A percentile compares a stretch with the other conserved stretches of the same genome.
phyloP scores from a whole-genome alignment of 495 filamentous ascomycete genomes.

The Letharia lupina region DNA sequence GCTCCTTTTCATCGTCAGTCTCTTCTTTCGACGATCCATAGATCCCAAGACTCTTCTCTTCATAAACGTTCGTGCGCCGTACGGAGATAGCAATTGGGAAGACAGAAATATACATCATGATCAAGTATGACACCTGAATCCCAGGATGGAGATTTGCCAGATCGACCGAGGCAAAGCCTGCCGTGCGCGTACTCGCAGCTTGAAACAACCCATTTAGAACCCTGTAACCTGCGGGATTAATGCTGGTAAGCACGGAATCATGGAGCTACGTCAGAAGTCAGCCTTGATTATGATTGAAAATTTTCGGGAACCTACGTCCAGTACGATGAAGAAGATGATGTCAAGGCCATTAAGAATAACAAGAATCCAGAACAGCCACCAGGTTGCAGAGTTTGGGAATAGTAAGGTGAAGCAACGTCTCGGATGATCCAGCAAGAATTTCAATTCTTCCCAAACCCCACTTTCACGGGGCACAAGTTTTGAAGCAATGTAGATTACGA shows the following conservation, averaged over 20 bases:
- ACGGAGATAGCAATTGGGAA: slow-evolving; percentile 93
- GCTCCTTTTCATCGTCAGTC: slow-evolving; percentile 47
- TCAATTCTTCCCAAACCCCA: slow-evolving; percentile 75
- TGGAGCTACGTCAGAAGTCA: slow-evolving; percentile 46
- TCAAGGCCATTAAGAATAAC: slow-evolving; percentile 73
- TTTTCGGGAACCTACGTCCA: slow-evolving; percentile 56
- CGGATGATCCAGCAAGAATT: slow-evolving; percentile 87
- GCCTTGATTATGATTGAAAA: not conserved
- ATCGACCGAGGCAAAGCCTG: slow-evolving; percentile 75
- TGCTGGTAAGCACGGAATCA: slow-evolving; percentile 51
- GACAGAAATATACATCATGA: slow-evolving; percentile 99
- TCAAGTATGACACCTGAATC: slow-evolving; percentile 86
- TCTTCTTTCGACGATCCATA: slow-evolving; percentile 47
- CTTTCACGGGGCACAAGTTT: slow-evolving; percentile 49
- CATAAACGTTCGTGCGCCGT: slow-evolving; percentile 91
- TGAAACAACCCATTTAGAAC: slow-evolving; percentile 83
- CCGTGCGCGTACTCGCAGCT: slow-evolving; percentile 76
- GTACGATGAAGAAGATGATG: slow-evolving; percentile 77
- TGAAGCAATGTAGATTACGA: slow-evolving; percentile 73
- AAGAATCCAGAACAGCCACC: slow-evolving; percentile 91
- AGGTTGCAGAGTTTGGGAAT: slow-evolving; percentile 83
- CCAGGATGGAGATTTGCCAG: slow-evolving; percentile 73
- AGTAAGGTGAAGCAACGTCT: slow-evolving; percentile 90
- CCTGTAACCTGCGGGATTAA: slow-evolving; percentile 57
- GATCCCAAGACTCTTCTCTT: slow-evolving; percentile 84